These are phyloP conservation scores for Globisporangium sylvaticum DNA, from an alignment of 352 stramenopile genomes.

Conservation along the genomic window DNA sequence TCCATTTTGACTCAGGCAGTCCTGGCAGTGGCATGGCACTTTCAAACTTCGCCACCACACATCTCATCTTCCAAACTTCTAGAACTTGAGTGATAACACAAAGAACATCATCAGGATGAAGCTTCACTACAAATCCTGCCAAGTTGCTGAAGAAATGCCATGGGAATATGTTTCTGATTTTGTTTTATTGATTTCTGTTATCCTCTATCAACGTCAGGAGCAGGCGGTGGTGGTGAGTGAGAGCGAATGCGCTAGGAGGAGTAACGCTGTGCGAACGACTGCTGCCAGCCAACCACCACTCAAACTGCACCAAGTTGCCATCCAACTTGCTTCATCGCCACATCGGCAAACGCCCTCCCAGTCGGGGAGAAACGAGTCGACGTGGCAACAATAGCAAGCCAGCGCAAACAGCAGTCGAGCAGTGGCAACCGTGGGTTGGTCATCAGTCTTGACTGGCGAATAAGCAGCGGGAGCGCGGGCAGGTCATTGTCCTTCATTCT, in stretches of 20 bases:
- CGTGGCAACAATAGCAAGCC: not conserved
- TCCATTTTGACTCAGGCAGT: not conserved
- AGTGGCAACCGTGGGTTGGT: not conserved
- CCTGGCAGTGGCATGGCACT: not conserved
- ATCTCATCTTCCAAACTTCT: not conserved
- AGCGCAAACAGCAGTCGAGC: not conserved
- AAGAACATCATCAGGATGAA: not conserved
- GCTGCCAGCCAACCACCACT: not conserved
- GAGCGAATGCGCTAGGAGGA: not conserved
- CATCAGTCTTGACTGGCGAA: not conserved
- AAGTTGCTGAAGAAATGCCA: too few relatives aligned
- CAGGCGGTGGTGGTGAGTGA: not conserved
- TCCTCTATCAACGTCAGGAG: conserved; percentile 9
- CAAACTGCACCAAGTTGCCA: not conserved
- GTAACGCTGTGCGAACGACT: not conserved
- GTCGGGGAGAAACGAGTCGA: conserved; percentile 1
- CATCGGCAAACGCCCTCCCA: conserved; percentile 1
- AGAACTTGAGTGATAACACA: not conserved
- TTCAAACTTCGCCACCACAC: not conserved
- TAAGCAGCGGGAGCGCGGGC: not conserved
- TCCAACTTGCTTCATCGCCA: not conserved
- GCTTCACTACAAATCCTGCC: too few relatives aligned
- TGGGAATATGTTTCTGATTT: not conserved
- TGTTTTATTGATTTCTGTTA: conserved; percentile 5
- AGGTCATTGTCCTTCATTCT: not conserved